Conservation (phyloP, 2,329 filamentous ascomycete genomes). For the Bipolaris sorokiniana region DNA sequence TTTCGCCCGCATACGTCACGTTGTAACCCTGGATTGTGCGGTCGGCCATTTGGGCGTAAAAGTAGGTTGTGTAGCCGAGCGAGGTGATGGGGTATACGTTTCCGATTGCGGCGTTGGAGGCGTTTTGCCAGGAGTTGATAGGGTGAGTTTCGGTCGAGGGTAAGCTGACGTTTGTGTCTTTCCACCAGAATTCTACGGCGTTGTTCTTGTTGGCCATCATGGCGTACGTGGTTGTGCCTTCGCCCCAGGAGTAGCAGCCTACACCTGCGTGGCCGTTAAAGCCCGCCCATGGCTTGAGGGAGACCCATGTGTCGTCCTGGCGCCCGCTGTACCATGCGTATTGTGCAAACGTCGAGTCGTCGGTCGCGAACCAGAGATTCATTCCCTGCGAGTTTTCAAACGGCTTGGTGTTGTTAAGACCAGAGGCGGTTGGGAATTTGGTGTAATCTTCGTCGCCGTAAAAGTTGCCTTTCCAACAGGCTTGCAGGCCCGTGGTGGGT, state of each 20-base stretch:
- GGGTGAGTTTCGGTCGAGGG: slow-evolving; percentile 43
- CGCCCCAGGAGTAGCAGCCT: slow-evolving; percentile 54
- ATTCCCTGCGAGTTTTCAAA: slow-evolving; percentile 47
- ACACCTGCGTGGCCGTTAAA: slow-evolving; percentile 54
- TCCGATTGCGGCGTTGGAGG: slow-evolving; percentile 36
- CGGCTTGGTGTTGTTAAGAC: slow-evolving; percentile 31
- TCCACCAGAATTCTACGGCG: slow-evolving; percentile 53
- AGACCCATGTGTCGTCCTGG: slow-evolving; percentile 43
- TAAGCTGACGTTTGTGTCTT: slow-evolving; percentile 49
- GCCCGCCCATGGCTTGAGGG: slow-evolving; percentile 46
- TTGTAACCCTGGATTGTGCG: slow-evolving; percentile 50
- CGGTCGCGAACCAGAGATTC: slow-evolving; percentile 54
- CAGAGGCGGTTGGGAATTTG: slow-evolving; percentile 44
- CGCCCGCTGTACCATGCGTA: slow-evolving; percentile 51
- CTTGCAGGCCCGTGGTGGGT: slow-evolving; percentile 84
- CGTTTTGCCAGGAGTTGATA: slow-evolving; percentile 50
- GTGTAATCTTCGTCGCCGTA: slow-evolving; percentile 48
- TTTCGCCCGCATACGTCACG: slow-evolving; percentile 48
- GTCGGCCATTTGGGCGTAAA: slow-evolving; percentile 51
- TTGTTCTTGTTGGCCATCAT: slow-evolving; percentile 53
- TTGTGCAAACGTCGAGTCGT: slow-evolving; percentile 50
- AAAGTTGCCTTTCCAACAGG: slow-evolving; percentile 76
- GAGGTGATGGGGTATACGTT: slow-evolving; percentile 50
- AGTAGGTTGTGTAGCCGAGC: slow-evolving; percentile 52
- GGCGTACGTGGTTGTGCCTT: slow-evolving; percentile 49